phyloP scores from a whole-genome alignment of 2,329 filamentous ascomycete species.

The Dothidotthia symphoricarpi region DNA sequence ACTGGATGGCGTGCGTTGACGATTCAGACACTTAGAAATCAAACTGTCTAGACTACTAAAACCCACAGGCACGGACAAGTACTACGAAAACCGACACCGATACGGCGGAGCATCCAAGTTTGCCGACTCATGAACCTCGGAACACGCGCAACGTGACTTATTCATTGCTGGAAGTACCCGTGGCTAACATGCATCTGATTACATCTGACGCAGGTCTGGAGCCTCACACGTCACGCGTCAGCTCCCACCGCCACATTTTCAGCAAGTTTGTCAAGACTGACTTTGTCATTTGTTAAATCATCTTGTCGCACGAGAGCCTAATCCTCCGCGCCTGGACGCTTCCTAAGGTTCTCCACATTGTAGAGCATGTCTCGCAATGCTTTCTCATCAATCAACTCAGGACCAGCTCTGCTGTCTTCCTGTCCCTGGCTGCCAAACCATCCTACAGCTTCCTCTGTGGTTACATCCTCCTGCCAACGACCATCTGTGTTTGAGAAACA shows the following conservation, averaged over 20 bases:
- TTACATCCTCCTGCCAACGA: constrained; percentile 24
- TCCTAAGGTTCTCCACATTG: constrained; percentile 50
- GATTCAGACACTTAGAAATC: constrained; percentile 8
- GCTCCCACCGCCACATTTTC: constrained; percentile 9
- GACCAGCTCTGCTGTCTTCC: constrained; percentile 13
- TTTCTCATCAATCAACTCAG: constrained; percentile 33
- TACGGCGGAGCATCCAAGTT: constrained; percentile 4
- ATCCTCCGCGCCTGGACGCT: constrained; percentile 44
- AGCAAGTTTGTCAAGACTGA: neutral
- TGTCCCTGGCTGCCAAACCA: constrained; percentile 14
- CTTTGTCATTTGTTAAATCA: constrained; percentile 7
- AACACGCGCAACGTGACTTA: neutral
- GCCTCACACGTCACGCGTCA: constrained; percentile 18
- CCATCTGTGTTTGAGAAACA: constrained; percentile 23
- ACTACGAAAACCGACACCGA: constrained; percentile 10
- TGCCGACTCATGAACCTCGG: constrained; percentile 16
- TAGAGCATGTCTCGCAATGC: constrained; percentile 48
- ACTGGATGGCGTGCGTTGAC: too few species aligned
- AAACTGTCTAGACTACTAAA: constrained; percentile 18
- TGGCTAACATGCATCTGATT: constrained; percentile 12
- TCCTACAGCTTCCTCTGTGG: constrained; percentile 14
- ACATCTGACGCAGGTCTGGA: constrained; percentile 14
- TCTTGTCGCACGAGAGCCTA: constrained; percentile 16
- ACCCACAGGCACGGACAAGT: constrained; percentile 6
- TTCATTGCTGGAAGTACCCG: neutral